These are phyloP conservation scores for barley (Hordeum vulgare) DNA, from an alignment of 176 grass and related monocot species.

Conservation along the genomic window DNA sequence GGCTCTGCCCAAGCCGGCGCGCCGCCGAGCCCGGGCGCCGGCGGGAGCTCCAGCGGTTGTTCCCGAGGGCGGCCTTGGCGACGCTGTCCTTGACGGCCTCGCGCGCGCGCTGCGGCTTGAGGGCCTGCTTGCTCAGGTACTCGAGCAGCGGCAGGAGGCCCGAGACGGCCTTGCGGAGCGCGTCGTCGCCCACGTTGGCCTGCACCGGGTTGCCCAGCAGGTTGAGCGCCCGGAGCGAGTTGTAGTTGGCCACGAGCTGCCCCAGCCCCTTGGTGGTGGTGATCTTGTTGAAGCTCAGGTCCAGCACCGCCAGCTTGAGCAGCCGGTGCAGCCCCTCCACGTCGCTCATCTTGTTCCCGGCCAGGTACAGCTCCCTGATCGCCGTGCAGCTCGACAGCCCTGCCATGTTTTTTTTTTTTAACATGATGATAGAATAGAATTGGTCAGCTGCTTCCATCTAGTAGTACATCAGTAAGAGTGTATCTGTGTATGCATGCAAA, in stretches of 20 bases:
- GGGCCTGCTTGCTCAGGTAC: constrained; percentile 76
- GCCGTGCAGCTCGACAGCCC: constrained; percentile 68
- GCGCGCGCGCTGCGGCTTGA: constrained; percentile 57
- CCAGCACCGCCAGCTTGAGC: constrained; percentile 72
- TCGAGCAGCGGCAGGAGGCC: constrained; percentile 63
- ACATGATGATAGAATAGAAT: no score
- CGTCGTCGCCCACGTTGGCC: constrained; percentile 66
- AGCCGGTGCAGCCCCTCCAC: constrained; percentile 87
- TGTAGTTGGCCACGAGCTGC: constrained; percentile 92
- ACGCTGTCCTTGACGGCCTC: constrained; percentile 66
- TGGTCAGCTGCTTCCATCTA: no score
- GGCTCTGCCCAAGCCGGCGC: constrained; percentile 14
- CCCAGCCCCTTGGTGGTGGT: constrained; percentile 74
- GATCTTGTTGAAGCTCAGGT: constrained; percentile 82
- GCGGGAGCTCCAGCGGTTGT: constrained; percentile 32
- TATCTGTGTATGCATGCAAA: no score
- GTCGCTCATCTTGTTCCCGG: constrained; percentile 90
- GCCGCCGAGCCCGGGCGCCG: constrained; percentile 3
- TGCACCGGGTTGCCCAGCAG: constrained; percentile 80
- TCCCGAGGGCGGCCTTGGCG: constrained; percentile 72
- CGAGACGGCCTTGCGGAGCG: constrained; percentile 53
- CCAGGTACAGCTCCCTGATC: constrained; percentile 85
- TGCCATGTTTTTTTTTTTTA: background rate
- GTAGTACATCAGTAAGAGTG: no score
- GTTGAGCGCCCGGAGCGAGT: constrained; percentile 68